phyloP scores from a whole-genome alignment of 2,329 filamentous ascomycete genomes.

The Fusarium sp. region DNA sequence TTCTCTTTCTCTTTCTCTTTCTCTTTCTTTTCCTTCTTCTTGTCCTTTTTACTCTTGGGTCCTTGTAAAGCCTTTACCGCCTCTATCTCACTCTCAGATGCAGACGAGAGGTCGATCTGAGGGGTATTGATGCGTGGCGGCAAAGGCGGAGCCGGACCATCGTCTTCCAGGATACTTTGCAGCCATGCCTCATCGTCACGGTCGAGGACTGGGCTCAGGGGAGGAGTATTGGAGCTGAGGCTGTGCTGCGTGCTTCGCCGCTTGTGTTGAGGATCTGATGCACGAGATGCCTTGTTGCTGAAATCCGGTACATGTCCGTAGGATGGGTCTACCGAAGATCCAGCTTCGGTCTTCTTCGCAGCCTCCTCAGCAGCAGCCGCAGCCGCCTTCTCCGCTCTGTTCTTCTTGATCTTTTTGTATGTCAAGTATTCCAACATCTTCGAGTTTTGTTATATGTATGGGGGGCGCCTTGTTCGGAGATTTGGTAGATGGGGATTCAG shows the following conservation, averaged over 20 bases:
- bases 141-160: slow-evolving; percentile 62
- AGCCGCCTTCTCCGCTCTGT: slow-evolving; percentile 60
- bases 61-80: slow-evolving; percentile 44
- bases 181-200: slow-evolving; percentile 69
- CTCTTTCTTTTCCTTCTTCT: slow-evolving; percentile 47
- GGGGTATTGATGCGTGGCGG: slow-evolving; percentile 64
- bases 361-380: slow-evolving; percentile 46
- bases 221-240: slow-evolving; percentile 42
- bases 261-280: slow-evolving; percentile 15
- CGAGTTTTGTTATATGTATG: slow-evolving; percentile 4
- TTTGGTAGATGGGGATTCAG: background rate
- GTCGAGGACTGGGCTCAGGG: slow-evolving; percentile 60
- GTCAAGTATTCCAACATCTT: slow-evolving; percentile 71
- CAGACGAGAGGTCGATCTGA: slow-evolving; percentile 54
- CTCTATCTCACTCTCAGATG: slow-evolving; percentile 38
- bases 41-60: slow-evolving; percentile 47
- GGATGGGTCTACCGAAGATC: slow-evolving; percentile 21
- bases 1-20: slow-evolving; percentile 53
- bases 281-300: slow-evolving; percentile 23
- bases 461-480: background rate
- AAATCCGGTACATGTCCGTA: slow-evolving; percentile 26
- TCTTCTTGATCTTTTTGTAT: slow-evolving; percentile 71
- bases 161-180: slow-evolving; percentile 60
- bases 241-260: slow-evolving; percentile 36
- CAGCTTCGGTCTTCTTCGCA: slow-evolving; percentile 25